These are phyloP conservation scores for Solanum chacoense DNA, from an alignment of 305 asterid genomes.

Conservation along the genomic window DNA sequence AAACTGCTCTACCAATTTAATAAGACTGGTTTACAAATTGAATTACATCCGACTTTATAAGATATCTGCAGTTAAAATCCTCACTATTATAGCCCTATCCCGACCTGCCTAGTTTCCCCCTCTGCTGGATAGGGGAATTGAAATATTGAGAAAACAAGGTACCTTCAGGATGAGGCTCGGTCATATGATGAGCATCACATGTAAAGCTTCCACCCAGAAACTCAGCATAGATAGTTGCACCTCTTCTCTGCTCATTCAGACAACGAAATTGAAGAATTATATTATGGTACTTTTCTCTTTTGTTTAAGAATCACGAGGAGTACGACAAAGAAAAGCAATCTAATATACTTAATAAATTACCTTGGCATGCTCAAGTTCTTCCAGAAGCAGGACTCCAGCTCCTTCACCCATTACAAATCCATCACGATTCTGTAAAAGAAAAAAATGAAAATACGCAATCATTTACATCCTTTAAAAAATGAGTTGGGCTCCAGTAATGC, in stretches of 20 bases:
- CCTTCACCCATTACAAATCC: constrained; percentile 99
- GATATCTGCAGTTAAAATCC: background rate
- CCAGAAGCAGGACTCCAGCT: constrained; percentile 81
- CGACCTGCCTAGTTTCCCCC: background rate
- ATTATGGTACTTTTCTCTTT: background rate
- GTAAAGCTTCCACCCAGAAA: constrained; percentile 54
- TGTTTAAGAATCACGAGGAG: background rate
- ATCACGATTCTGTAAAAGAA: constrained; percentile 64
- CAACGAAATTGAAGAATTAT: background rate
- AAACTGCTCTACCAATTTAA: background rate
- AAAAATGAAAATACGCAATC: constrained; percentile 5
- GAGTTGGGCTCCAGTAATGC: background rate
- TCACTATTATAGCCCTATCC: background rate
- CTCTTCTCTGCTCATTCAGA: constrained; percentile 23
- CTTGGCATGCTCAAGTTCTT: constrained; percentile 96
- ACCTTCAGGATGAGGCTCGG: constrained; percentile 52
- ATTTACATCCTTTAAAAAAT: background rate
- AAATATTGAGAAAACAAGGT: background rate
- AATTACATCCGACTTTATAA: background rate
- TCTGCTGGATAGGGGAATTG: background rate
- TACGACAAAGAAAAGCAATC: background rate
- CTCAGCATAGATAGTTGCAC: constrained; percentile 44
- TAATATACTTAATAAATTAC: constrained; percentile 16
- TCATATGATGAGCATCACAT: constrained; percentile 46
- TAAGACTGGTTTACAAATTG: background rate